Evolutionary conservation across 176 grass and related monocot genomes (phyloP).

Genomic region (Rhynchospora tenuis): DNA sequence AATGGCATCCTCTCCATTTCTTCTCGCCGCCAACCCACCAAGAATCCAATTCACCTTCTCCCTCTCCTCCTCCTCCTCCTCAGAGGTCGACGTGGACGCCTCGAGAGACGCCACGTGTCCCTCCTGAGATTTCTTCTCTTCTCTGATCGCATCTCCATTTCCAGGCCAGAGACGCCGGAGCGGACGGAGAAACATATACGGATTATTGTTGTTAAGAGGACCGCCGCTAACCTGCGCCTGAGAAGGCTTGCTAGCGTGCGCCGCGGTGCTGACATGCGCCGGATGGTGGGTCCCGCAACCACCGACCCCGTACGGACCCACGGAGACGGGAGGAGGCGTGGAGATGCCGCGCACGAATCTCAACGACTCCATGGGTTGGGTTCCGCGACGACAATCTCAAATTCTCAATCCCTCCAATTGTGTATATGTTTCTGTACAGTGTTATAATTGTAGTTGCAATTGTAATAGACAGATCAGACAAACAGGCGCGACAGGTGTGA

Average conservation of each 20-base stretch:
- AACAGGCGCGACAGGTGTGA: neutral
- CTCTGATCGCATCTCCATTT: slow-evolving; percentile 1
- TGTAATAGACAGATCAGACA: neutral
- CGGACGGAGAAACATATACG: slow-evolving; percentile 21
- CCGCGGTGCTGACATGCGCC: slow-evolving; percentile 7
- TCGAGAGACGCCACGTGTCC: slow-evolving; percentile 18
- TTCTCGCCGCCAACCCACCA: neutral
- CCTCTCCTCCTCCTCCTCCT: neutral
- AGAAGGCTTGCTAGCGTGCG: neutral
- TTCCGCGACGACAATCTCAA: neutral
- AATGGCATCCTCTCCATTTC: neutral
- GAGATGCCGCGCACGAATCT: slow-evolving; percentile 37
- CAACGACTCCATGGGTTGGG: slow-evolving; percentile 45
- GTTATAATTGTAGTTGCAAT: neutral
- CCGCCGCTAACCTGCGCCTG: slow-evolving; percentile 10
- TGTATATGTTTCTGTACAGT: neutral
- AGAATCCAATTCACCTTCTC: slow-evolving; percentile 37
- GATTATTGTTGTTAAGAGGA: neutral
- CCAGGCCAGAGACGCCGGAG: slow-evolving; percentile 11
- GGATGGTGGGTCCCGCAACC: neutral
- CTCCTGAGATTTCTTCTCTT: slow-evolving; percentile 22
- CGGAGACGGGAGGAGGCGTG: slow-evolving; percentile 16
- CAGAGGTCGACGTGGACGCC: neutral
- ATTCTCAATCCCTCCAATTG: neutral
- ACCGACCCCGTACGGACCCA: neutral